A percentile compares a stretch with the other conserved stretches of the same genome.
Conservation (phyloP, 148 eudicot genomes). For the Nyssa sinensis region DNA sequence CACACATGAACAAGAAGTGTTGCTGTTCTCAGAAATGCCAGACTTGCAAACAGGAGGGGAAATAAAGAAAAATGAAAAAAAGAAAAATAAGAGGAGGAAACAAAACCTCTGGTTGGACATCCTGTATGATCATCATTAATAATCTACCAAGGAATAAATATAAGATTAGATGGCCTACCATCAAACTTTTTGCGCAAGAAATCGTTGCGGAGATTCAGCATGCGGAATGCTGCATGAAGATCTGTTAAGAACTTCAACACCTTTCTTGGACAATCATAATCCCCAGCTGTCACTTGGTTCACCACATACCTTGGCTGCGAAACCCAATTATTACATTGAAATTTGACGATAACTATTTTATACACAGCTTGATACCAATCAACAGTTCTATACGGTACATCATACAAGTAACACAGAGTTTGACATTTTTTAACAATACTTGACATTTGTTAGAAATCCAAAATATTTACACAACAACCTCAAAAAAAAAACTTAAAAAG, state of each 20-base stretch:
- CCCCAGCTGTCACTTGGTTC: constrained; percentile 93
- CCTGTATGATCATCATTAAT: too few species aligned
- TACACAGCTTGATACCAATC: not conserved
- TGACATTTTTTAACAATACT: not conserved
- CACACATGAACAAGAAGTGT: not conserved
- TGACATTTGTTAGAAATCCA: too few species aligned
- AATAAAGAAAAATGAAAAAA: not conserved
- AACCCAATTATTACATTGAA: not conserved
- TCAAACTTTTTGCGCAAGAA: constrained; percentile 94
- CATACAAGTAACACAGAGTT: not conserved
- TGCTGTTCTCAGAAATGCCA: not conserved
- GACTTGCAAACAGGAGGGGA: not conserved
- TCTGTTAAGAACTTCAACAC: constrained; percentile 86
- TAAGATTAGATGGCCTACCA: constrained; percentile 41
- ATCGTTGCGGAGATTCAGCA: constrained; percentile 97
- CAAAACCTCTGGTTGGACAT: not conserved
- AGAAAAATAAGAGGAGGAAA: not conserved
- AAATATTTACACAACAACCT: not conserved
- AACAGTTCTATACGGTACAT: too few species aligned
- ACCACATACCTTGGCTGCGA: constrained; percentile 98
- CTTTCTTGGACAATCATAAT: constrained; percentile 90
- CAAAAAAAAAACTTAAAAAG: not conserved
- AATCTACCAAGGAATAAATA: not conserved
- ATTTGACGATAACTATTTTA: not conserved
- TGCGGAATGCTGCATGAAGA: constrained; percentile 92